Evolutionary conservation across 1,284 basidiomycete species (phyloP).

Genomic region (Phlebopus sp.): DNA sequence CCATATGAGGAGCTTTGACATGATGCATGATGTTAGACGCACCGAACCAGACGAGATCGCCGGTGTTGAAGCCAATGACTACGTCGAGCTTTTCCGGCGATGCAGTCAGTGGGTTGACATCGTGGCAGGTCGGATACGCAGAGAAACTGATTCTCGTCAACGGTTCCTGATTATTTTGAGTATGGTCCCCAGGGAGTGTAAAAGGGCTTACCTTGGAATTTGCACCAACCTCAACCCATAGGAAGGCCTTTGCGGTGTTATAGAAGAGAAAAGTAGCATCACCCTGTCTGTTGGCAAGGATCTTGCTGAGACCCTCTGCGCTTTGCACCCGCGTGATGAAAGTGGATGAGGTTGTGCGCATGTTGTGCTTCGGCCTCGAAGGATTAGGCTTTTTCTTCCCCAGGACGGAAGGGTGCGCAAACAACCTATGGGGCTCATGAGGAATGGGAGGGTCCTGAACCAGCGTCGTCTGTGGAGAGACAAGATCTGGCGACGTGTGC

Average conservation of each 20-base stretch:
- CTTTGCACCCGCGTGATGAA: slow-evolving; percentile 86
- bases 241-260: slow-evolving; percentile 75
- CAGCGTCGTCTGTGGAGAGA: slow-evolving; percentile 20
- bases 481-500: slow-evolving; percentile 39
- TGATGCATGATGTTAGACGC: slow-evolving; percentile 20
- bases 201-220: slow-evolving; percentile 65
- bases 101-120: slow-evolving; percentile 78
- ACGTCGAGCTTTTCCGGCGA: slow-evolving; percentile 81
- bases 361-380: slow-evolving; percentile 81
- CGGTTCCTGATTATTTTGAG: slow-evolving; percentile 61
- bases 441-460: slow-evolving; percentile 33
- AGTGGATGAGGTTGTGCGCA: slow-evolving; percentile 83
- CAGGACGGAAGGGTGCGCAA: slow-evolving; percentile 40
- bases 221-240: slow-evolving; percentile 79
- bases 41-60: slow-evolving; percentile 93
- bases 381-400: slow-evolving; percentile 61
- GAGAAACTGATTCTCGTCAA: slow-evolving; percentile 84
- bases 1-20: slow-evolving; percentile 1
- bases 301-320: slow-evolving; percentile 72
- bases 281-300: slow-evolving; percentile 75
- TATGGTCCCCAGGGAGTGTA: slow-evolving; percentile 3
- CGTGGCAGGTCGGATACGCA: slow-evolving; percentile 86
- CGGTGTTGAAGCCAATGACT: slow-evolving; percentile 89
- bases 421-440: slow-evolving; percentile 43
- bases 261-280: slow-evolving; percentile 83